Percentiles rank a stretch among this genome's conserved stretches.
Conservation (phyloP, 2,329 filamentous ascomycete genomes). For the Exutisphaerella laricina region DNA sequence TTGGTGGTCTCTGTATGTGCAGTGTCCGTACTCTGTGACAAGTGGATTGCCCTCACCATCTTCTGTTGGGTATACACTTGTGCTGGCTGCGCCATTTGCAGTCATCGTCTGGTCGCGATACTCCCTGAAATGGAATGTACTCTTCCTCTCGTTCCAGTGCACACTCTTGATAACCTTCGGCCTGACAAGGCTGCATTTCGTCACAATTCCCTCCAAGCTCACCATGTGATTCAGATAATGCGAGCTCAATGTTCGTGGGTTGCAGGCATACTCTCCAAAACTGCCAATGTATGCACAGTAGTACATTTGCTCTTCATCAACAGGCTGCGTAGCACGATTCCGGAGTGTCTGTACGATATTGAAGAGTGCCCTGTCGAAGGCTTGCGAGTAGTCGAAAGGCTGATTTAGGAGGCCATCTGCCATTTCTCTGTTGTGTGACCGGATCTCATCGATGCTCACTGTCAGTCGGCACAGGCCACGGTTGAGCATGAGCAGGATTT, state of each 20-base stretch:
- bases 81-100: slow-evolving; percentile 73
- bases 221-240: slow-evolving; percentile 93
- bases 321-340: slow-evolving; percentile 69
- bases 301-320: slow-evolving; percentile 70
- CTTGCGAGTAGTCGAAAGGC: slow-evolving; percentile 81
- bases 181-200: slow-evolving; percentile 87
- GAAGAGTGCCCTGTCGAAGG: slow-evolving; percentile 87
- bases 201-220: slow-evolving; percentile 94
- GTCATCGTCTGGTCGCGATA: slow-evolving; percentile 98
- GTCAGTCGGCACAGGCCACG: slow-evolving; percentile 54
- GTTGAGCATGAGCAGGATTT: slow-evolving; percentile 73
- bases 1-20: slow-evolving; percentile 92
- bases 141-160: slow-evolving; percentile 84
- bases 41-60: slow-evolving; percentile 91
- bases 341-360: slow-evolving; percentile 77
- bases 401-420: slow-evolving; percentile 72
- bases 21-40: slow-evolving; percentile 92
- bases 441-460: slow-evolving; percentile 75
- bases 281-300: slow-evolving; percentile 97
- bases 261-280: slow-evolving; percentile 92
- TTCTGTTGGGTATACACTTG: slow-evolving; percentile 89
- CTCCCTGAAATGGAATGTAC: slow-evolving; percentile 81
- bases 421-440: slow-evolving; percentile 77
- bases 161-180: slow-evolving; percentile 98
- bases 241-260: slow-evolving; percentile 85